Conservation (phyloP, 2,329 filamentous ascomycete genomes). For the Teratosphaeria destructans region DNA sequence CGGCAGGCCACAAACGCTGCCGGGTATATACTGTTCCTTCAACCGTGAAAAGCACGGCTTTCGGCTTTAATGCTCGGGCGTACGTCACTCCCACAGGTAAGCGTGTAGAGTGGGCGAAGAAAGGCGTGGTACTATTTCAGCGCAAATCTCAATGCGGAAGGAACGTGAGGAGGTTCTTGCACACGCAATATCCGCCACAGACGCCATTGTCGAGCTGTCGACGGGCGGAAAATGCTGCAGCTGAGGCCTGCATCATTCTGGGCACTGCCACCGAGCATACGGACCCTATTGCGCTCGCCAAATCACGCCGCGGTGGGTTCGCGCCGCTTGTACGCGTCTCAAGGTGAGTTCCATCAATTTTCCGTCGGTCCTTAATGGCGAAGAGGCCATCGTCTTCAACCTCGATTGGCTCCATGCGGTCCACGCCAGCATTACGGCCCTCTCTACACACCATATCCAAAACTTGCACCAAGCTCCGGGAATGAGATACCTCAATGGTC, state of each 20-base stretch:
- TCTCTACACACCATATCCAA: no score
- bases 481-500: no score
- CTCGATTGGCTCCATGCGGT: not conserved
- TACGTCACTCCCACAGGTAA: not conserved
- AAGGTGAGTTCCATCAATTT: constrained; percentile 3
- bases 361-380: not conserved
- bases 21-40: constrained; percentile 1
- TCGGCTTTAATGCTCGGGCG: not conserved
- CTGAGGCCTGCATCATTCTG: constrained; percentile 3
- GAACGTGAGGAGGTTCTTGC: not conserved
- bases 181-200: not conserved
- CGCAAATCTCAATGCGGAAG: not conserved
- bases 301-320: not conserved
- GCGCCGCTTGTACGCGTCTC: constrained; percentile 1
- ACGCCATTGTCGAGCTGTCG: not conserved
- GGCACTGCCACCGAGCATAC: constrained; percentile 4
- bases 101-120: not conserved
- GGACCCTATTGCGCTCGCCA: constrained; percentile 1
- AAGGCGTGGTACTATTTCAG: not conserved
- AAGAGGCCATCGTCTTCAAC: not conserved
- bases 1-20: not conserved
- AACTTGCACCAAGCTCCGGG: no score
- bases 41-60: not conserved
- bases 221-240: not conserved
- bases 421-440: not conserved